phyloP scores from a whole-genome alignment of 805 yeast genomes.

The Kluyveromyces dobzhanskii region DNA sequence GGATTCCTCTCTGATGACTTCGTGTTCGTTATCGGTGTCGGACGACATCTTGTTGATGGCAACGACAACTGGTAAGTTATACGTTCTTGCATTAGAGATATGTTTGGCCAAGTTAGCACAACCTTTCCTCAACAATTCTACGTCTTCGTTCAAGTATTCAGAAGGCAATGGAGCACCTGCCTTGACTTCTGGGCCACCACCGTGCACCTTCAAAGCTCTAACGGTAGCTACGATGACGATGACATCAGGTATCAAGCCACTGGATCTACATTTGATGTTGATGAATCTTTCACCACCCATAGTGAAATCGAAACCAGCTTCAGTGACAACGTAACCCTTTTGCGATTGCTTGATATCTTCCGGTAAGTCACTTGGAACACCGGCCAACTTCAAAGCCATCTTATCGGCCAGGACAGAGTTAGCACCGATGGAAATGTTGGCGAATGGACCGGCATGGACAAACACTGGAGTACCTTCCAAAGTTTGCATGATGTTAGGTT shows the following conservation, averaged over 20 bases:
- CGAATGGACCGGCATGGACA: slow-evolving; percentile 86
- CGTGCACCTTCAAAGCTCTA: slow-evolving; percentile 77
- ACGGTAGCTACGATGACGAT: slow-evolving; percentile 79
- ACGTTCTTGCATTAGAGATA: slow-evolving; percentile 59
- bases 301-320: slow-evolving; percentile 85
- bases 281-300: slow-evolving; percentile 89
- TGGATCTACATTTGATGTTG: slow-evolving; percentile 73
- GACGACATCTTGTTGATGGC: slow-evolving; percentile 75
- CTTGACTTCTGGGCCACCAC: slow-evolving; percentile 84
- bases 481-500: slow-evolving; percentile 83
- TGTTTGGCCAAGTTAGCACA: slow-evolving; percentile 72
- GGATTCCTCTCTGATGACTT: slow-evolving; percentile 57
- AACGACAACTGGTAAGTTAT: slow-evolving; percentile 73
- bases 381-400: slow-evolving; percentile 72
- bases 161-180: slow-evolving; percentile 75
- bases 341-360: slow-evolving; percentile 38
- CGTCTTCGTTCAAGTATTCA: slow-evolving; percentile 64
- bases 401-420: slow-evolving; percentile 76
- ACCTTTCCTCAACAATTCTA: slow-evolving; percentile 60
- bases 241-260: slow-evolving; percentile 71
- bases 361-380: slow-evolving; percentile 43
- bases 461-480: slow-evolving; percentile 83
- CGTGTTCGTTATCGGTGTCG: slow-evolving; percentile 62
- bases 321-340: slow-evolving; percentile 75
- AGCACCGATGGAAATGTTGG: slow-evolving; percentile 82